Conservation (phyloP, 305 asterid species). For the Vinca major region DNA sequence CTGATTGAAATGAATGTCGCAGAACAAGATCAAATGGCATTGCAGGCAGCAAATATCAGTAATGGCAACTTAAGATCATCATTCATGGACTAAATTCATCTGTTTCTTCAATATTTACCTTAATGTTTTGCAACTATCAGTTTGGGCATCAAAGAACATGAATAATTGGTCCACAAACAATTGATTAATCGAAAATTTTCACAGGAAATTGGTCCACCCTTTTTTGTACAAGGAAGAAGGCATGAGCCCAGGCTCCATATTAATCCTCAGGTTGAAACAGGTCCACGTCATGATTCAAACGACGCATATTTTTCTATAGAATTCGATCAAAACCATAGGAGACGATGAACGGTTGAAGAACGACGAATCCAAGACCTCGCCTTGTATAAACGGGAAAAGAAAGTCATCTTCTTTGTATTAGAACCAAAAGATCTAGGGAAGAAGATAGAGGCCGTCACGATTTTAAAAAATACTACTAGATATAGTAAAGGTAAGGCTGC, state of each 20-base stretch:
- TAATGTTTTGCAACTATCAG: background rate
- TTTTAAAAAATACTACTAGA: no score
- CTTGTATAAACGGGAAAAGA: no score
- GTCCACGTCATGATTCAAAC: conserved; percentile 5
- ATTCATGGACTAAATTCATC: no score
- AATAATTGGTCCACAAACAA: conserved; percentile 5
- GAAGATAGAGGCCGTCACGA: no score
- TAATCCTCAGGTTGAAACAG: conserved; percentile 4
- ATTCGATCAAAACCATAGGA: background rate
- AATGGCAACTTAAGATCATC: background rate
- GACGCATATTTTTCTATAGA: background rate
- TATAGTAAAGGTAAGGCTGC: no score
- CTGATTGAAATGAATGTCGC: background rate
- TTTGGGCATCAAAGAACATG: background rate
- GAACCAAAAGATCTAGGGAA: no score
- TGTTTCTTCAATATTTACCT: no score
- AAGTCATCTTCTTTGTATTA: background rate
- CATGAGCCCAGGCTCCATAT: background rate
- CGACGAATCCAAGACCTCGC: no score
- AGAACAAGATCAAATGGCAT: background rate
- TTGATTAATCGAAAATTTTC: background rate
- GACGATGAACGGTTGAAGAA: background rate
- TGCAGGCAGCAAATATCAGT: background rate
- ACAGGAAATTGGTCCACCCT: background rate
- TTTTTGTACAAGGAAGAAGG: background rate